Percentiles rank a stretch among this genome's conserved stretches.
Evolutionary conservation across 768 basidiomycete genomes (phyloP).

Genomic region (Naganishia randhawae): DNA sequence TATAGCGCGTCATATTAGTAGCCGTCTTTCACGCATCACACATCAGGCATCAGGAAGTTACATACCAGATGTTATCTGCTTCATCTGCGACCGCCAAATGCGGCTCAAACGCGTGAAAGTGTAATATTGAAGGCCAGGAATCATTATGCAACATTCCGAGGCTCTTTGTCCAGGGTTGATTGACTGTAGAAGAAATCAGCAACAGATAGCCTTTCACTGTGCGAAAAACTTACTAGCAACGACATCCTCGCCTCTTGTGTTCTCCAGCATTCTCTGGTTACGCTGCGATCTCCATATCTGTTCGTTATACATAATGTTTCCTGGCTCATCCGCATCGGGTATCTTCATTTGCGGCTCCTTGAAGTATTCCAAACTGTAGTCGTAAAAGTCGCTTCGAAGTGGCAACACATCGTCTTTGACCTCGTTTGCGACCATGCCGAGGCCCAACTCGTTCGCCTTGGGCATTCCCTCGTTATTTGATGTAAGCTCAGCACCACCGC

Average conservation of each 20-base stretch:
- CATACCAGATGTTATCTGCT: slow-evolving; percentile 66
- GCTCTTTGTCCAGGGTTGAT: slow-evolving; percentile 50
- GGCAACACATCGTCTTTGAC: slow-evolving; percentile 82
- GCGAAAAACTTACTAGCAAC: slow-evolving; percentile 62
- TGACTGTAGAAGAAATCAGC: slow-evolving; percentile 32
- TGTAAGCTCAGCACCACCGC: slow-evolving; percentile 42
- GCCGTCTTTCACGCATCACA: too few relatives aligned
- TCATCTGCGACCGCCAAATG: slow-evolving; percentile 84
- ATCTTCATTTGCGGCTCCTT: slow-evolving; percentile 98
- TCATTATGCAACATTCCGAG: slow-evolving; percentile 50
- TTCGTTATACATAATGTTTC: slow-evolving; percentile 86
- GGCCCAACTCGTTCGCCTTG: slow-evolving; percentile 52
- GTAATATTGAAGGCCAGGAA: slow-evolving; percentile 53
- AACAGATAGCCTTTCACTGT: slow-evolving; percentile 17
- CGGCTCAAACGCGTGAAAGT: slow-evolving; percentile 85
- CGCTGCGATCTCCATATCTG: slow-evolving; percentile 90
- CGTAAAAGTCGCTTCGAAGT: slow-evolving; percentile 84
- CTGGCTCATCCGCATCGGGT: slow-evolving; percentile 92
- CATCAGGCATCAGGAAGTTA: neutral
- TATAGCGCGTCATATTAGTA: neutral
- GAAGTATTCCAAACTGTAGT: slow-evolving; percentile 96
- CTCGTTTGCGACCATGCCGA: slow-evolving; percentile 50
- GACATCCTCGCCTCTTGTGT: slow-evolving; percentile 67
- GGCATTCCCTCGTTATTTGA: slow-evolving; percentile 53
- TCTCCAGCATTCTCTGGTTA: slow-evolving; percentile 72